Evolutionary conservation across 768 basidiomycete species (phyloP).

Genomic region (Cystobasidium onofrii): DNA sequence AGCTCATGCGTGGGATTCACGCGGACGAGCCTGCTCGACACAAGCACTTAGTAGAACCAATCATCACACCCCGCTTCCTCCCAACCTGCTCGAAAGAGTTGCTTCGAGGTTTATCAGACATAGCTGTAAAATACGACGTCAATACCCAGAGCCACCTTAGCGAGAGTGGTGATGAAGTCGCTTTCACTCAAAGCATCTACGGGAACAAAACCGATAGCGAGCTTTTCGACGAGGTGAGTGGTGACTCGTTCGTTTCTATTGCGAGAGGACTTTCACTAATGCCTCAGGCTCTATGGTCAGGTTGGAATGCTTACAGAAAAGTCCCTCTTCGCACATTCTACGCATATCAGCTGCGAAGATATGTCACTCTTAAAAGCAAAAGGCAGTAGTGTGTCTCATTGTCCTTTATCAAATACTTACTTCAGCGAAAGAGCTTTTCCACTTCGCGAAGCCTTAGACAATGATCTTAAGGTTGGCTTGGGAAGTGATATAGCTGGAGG

Average conservation of each 20-base stretch:
- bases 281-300: conserved; percentile 48
- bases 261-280: neutral
- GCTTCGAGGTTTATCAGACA: conserved; percentile 55
- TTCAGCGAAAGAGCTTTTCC: conserved; percentile 67
- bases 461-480: conserved; percentile 63
- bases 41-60: conserved; percentile 61
- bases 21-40: conserved; percentile 49
- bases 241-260: neutral
- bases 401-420: conserved; percentile 80
- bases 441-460: conserved; percentile 61
- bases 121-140: conserved; percentile 52
- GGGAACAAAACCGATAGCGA: conserved; percentile 59
- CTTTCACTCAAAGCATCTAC: conserved; percentile 59
- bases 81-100: conserved; percentile 75
- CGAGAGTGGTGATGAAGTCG: conserved; percentile 66
- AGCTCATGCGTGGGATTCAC: conserved; percentile 47
- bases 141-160: conserved; percentile 74
- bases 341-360: conserved; percentile 57
- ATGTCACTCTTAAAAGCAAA: conserved; percentile 52
- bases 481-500: conserved; percentile 83
- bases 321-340: conserved; percentile 82
- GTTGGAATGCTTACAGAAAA: conserved; percentile 55
- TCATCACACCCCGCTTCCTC: conserved; percentile 80
- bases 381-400: conserved; percentile 68
- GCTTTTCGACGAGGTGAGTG: conserved; percentile 60